Evolutionary conservation across 192 early-diverging fungal species (phyloP).

Genomic region (Coemansia sp.): DNA sequence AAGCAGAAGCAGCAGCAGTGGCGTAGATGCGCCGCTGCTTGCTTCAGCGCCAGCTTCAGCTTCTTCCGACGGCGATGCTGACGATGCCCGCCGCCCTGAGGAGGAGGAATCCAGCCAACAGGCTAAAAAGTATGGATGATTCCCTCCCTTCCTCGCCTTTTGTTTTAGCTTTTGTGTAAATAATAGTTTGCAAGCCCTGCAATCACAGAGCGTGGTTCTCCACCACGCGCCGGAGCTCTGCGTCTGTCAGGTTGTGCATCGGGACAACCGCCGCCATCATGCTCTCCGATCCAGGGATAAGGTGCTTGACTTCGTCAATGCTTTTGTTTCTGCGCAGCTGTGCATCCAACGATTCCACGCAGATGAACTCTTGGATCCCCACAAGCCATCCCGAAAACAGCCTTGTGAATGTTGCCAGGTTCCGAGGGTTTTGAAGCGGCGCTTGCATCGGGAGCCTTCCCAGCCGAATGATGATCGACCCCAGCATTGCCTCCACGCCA

Average conservation of each 20-base stretch:
- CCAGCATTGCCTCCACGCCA: not conserved
- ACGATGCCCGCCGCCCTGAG: no score
- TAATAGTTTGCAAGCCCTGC: no score
- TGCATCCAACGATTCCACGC: not conserved
- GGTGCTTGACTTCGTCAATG: not conserved
- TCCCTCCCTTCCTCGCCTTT: no score
- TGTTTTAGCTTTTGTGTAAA: no score
- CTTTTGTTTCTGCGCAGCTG: not conserved
- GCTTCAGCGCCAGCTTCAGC: no score
- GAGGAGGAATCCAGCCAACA: no score
- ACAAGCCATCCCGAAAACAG: not conserved
- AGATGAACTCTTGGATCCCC: not conserved
- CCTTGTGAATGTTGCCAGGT: not conserved
- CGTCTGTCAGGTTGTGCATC: not conserved
- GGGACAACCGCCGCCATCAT: not conserved
- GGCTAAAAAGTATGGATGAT: no score
- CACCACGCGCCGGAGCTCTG: not conserved
- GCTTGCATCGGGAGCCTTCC: not conserved
- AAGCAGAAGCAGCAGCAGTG: not conserved
- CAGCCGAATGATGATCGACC: not conserved
- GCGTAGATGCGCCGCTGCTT: no score
- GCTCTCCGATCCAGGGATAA: not conserved
- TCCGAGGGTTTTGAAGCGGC: not conserved
- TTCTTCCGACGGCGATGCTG: no score
- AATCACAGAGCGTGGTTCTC: not conserved